Evolutionary conservation across 2,329 filamentous ascomycete species (phyloP).

Genomic region (Diaporthe humulicola): DNA sequence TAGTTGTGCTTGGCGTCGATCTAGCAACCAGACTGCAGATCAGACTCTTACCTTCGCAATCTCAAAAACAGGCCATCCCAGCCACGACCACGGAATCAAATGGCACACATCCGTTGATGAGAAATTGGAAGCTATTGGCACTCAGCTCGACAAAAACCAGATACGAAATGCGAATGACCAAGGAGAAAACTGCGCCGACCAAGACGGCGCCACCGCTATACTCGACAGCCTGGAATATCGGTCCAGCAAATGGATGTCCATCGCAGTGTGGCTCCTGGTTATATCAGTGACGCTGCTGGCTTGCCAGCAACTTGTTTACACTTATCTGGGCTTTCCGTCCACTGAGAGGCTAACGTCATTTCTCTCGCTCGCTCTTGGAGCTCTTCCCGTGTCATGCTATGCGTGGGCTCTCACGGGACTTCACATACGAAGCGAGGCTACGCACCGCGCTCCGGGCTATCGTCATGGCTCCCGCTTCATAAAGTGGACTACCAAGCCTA

Average conservation of each 20-base stretch:
- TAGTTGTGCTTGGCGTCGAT: background rate
- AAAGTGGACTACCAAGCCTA: background rate
- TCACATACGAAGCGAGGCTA: background rate
- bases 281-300: background rate
- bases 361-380: background rate
- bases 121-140: background rate
- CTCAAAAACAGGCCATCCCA: background rate
- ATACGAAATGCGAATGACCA: background rate
- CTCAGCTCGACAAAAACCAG: background rate
- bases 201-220: background rate
- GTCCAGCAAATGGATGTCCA: background rate
- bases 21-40: background rate
- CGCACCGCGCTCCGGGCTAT: background rate
- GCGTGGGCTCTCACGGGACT: background rate
- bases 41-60: background rate
- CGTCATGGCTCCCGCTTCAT: background rate
- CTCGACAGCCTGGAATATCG: constrained; percentile 4
- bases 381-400: background rate
- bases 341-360: background rate
- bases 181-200: background rate
- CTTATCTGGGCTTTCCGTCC: background rate
- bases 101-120: background rate
- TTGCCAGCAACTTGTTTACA: background rate
- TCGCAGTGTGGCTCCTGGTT: background rate
- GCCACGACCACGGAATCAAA: background rate